phyloP scores from a whole-genome alignment of 2,329 filamentous ascomycete genomes.

The Diaporthe sp. region DNA sequence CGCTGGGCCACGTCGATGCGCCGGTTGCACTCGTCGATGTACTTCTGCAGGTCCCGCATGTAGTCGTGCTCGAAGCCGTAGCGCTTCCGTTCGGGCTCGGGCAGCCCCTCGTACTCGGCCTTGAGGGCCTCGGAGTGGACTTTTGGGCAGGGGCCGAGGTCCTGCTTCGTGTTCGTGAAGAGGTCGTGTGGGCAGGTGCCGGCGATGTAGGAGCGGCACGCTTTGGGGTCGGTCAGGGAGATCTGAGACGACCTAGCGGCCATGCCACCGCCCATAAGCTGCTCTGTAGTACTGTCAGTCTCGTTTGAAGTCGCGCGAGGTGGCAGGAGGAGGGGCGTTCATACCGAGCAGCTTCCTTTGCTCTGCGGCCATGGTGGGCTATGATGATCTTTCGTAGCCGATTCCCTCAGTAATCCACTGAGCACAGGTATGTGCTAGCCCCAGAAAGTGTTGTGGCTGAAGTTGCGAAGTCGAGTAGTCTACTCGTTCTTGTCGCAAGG shows the following conservation, averaged over 20 bases:
- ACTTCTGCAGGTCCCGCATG: slow-evolving; percentile 93
- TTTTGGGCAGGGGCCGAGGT: slow-evolving; percentile 90
- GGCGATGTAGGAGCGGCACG: slow-evolving; percentile 93
- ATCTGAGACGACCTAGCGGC: slow-evolving; percentile 83
- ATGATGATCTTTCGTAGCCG: slow-evolving; percentile 5
- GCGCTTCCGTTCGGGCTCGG: slow-evolving; percentile 78
- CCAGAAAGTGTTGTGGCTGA: background rate
- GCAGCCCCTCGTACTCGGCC: slow-evolving; percentile 84
- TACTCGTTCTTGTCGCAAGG: background rate
- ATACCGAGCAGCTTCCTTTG: slow-evolving; percentile 92
- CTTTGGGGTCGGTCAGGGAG: slow-evolving; percentile 90
- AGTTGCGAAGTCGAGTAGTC: background rate
- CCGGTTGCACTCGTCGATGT: slow-evolving; percentile 96
- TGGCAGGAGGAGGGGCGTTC: slow-evolving; percentile 43
- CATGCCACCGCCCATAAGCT: slow-evolving; percentile 86
- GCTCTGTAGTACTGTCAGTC: slow-evolving; percentile 81
- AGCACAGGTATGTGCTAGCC: background rate
- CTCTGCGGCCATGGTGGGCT: slow-evolving; percentile 85
- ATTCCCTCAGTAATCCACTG: background rate
- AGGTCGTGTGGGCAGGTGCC: slow-evolving; percentile 98
- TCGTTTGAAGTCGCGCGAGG: slow-evolving; percentile 18
- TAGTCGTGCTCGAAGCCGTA: slow-evolving; percentile 98
- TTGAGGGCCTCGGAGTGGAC: slow-evolving; percentile 91
- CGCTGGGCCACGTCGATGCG: slow-evolving; percentile 92
- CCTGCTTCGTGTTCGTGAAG: slow-evolving; percentile 99